phyloP scores from a whole-genome alignment of 805 yeast genomes.

The Suhomyces pyralidae region DNA sequence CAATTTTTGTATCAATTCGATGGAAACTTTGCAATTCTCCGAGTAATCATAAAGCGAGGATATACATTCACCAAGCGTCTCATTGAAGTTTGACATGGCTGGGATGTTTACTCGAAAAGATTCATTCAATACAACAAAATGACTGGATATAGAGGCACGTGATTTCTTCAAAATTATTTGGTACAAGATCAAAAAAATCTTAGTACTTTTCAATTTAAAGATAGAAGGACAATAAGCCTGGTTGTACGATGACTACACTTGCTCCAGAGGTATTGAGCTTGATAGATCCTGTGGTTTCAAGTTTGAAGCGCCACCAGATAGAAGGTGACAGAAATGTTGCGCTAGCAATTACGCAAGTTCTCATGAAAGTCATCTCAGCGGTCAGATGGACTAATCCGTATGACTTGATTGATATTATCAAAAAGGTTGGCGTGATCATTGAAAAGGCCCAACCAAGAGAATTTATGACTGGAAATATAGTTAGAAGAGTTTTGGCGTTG shows the following conservation, averaged over 20 bases:
- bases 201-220: background rate
- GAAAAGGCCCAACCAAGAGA: constrained; percentile 86
- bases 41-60: constrained; percentile 31
- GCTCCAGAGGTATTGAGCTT: constrained; percentile 31
- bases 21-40: constrained; percentile 26
- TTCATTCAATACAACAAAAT: background rate
- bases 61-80: constrained; percentile 21
- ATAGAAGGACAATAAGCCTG: background rate
- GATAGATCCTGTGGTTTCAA: constrained; percentile 39
- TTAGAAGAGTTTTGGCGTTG: constrained; percentile 81
- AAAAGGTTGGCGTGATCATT: constrained; percentile 67
- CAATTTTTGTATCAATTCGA: constrained; percentile 37
- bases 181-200: background rate
- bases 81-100: constrained; percentile 13
- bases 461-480: constrained; percentile 84
- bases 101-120: background rate
- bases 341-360: constrained; percentile 77
- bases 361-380: constrained; percentile 84
- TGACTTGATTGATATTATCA: constrained; percentile 67
- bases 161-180: constrained; percentile 1
- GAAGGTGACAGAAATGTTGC: constrained; percentile 81
- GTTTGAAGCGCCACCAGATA: constrained; percentile 80
- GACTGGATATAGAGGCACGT: constrained; percentile 4
- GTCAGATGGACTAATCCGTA: constrained; percentile 82
- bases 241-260: background rate